Base-by-base conservation (phyloP, 495 filamentous ascomycete genomes). In the Hypoxylon cercidicola region DNA sequence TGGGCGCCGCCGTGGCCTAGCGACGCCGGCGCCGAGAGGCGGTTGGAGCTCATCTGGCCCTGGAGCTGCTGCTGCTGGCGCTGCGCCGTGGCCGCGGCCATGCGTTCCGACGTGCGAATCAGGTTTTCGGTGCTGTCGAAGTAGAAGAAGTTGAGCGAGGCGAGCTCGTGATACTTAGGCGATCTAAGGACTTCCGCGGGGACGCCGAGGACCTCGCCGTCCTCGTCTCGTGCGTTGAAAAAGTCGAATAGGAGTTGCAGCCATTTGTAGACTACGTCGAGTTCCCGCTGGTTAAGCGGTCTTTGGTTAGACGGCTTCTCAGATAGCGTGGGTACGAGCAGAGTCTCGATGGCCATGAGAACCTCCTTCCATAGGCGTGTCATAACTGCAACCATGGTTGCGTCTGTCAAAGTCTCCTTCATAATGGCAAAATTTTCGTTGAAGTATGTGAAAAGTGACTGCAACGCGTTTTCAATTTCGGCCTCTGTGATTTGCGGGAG, bases 361-460 rank as follows among this genome's bases (percentile, higher is more conserved):
- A 97, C 93, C 76, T 97, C 96, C 74, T 99, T 99, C 96, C 96
- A 99, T 12, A 99, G 76, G 37, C 96, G 87, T 20, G 92, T 95
- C 96, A 99, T 99, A 57, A 99, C 93, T 76, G 93, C 91, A 57
- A 90, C 85, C 95, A 99, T 97, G 44, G 96, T 93, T 50, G 92
- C 87, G 32, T 90, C 88, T 1, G 96, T 98, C 25, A 99, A 82
- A 0, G 93, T 97, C 74, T 93, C 87, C 77, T 97, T 97, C 92
- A 99, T 95, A 71, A 97, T 97, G 35, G 93, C 93, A 70, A 99
- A 99, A 70, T 99, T 99, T 73, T 97, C 96, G 72, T 98, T 92
- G 72, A 99, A 98, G 74, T 99, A 99, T 54, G 88, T 87, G 67
- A 97, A 96, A n/a, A 99, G 84, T 2, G 93, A 92, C 58, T 88